Percentiles rank a stretch among this genome's conserved stretches.
Conservation (phyloP, 2,329 filamentous ascomycete genomes). For the Beauveria australis region DNA sequence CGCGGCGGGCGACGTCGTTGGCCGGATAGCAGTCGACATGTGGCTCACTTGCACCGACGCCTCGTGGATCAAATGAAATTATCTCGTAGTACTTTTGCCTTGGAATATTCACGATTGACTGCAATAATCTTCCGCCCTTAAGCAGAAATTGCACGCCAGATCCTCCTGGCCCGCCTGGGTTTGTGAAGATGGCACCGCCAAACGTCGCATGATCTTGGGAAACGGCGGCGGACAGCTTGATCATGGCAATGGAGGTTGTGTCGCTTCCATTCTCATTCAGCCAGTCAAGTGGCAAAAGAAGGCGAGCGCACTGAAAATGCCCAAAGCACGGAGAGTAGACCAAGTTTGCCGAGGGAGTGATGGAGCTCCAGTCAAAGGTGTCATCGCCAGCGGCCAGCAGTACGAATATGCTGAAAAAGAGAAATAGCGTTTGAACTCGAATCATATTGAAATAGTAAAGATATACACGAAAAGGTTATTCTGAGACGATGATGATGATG, state of each 20-base stretch:
- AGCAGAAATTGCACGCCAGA: conserved; percentile 27
- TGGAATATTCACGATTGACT: conserved; percentile 18
- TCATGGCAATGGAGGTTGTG: conserved; percentile 31
- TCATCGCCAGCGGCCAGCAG: not conserved
- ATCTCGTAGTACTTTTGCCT: conserved; percentile 30
- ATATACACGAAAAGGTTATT: no score
- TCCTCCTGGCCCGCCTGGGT: conserved; percentile 37
- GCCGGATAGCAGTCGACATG: conserved; percentile 28
- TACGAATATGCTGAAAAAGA: not conserved
- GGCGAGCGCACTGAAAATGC: conserved; percentile 31
- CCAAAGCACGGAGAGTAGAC: conserved; percentile 32
- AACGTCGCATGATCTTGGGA: conserved; percentile 27
- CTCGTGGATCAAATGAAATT: conserved; percentile 36
- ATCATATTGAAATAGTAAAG: no score
- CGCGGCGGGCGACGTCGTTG: conserved; percentile 21
- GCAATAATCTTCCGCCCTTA: conserved; percentile 19
- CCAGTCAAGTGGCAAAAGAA: conserved; percentile 37
- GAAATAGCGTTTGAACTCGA: not conserved
- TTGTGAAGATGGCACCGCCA: conserved; percentile 33
- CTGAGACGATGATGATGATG: no score
- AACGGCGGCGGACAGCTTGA: conserved; percentile 32
- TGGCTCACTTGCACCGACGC: conserved; percentile 29
- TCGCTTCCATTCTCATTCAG: conserved; percentile 19
- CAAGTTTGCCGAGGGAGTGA: conserved; percentile 27
- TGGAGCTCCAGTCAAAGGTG: conserved; percentile 26